These are phyloP conservation scores for Clavulina sp. DNA, from an alignment of 768 basidiomycete genomes.

Conservation along the genomic window DNA sequence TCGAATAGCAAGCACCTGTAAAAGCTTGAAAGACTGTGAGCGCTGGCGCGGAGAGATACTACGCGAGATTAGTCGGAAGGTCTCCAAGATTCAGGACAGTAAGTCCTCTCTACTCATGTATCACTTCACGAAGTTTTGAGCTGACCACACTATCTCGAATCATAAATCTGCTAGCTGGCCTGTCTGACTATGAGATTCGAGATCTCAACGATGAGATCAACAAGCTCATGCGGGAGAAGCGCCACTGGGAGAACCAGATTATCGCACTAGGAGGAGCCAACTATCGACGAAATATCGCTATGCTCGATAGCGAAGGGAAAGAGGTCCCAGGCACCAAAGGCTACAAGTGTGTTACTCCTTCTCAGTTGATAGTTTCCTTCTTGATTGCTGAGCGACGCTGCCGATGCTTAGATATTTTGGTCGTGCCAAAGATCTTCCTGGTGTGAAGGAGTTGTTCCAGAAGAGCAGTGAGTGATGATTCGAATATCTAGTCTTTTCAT, in stretches of 20 bases:
- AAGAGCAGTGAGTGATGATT: conserved; percentile 41
- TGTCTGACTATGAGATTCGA: conserved; percentile 90
- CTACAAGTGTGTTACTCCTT: conserved; percentile 55
- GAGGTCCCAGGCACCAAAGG: conserved; percentile 95
- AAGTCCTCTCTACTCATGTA: conserved; percentile 16
- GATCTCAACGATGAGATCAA: conserved; percentile 98
- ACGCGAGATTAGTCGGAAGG: conserved; percentile 86
- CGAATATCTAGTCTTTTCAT: not conserved
- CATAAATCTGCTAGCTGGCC: conserved; percentile 38
- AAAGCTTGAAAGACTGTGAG: conserved; percentile 84
- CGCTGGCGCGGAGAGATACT: conserved; percentile 92
- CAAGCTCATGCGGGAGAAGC: conserved; percentile 82
- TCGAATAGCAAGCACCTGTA: conserved; percentile 80
- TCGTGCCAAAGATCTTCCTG: conserved; percentile 87
- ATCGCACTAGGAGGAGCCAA: conserved; percentile 93
- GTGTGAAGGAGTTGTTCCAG: conserved; percentile 87
- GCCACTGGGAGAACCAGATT: conserved; percentile 97
- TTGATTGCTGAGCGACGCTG: not conserved
- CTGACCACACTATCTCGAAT: not conserved
- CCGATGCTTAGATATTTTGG: conserved; percentile 69
- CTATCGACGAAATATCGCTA: conserved; percentile 82
- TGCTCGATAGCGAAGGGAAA: conserved; percentile 87
- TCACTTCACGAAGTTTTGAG: not conserved
- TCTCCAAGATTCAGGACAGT: conserved; percentile 96
- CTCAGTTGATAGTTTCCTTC: too few species aligned